Base-by-base conservation (phyloP, 2,329 filamentous ascomycete species). In the Balansia obtecta region DNA sequence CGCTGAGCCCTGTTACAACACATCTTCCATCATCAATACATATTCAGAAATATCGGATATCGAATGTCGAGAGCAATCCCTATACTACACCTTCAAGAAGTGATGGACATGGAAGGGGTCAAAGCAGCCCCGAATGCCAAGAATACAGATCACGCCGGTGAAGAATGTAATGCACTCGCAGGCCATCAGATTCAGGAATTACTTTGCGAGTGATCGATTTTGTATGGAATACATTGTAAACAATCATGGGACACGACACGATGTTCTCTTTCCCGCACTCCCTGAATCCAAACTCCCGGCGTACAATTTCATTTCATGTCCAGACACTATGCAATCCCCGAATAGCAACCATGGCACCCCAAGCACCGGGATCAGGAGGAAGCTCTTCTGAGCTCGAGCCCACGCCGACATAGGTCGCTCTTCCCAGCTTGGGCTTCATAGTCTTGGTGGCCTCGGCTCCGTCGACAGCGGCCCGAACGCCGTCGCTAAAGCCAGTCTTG, bases 331-430 rank as follows among this genome's bases (percentile, higher is more conserved):
- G 54, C 46, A 75, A 52, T 1, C 69, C 72, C 54, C 66, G 63
- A 42, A 76, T 70, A 2, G 68, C 74, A 15, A 77, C 73, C 73
- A 80, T 80, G 22, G 83, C 73, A n/a, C 82, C 83, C 71, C 82
- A 81, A 4, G 83, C 83, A 32, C 83, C 83, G 0, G 83, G 83
- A 62, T 87, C 83, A 3, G 83, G 82, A 4, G 84, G 80, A 50
- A 76, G 54, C 43, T 72, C 73, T 48, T 65, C 65, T 49, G 69
- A 71, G 52, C 75, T 76, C 3, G 70, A 69, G 42, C 74, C 75
- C 1, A 71, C 73, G 5, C 76, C 81, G 3, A 86, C 77, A 57
- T 87, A 87, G 0, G 83, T 83, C 11, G 83, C 83, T 48, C 83
- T 70, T 1, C 83, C 83, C 30, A 87, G 67, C 57, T 71, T 79